Percentiles rank a stretch among this genome's conserved stretches.
phyloP scores from a whole-genome alignment of 2,329 filamentous ascomycete species.

The Ceratocystis diversiconidia region DNA sequence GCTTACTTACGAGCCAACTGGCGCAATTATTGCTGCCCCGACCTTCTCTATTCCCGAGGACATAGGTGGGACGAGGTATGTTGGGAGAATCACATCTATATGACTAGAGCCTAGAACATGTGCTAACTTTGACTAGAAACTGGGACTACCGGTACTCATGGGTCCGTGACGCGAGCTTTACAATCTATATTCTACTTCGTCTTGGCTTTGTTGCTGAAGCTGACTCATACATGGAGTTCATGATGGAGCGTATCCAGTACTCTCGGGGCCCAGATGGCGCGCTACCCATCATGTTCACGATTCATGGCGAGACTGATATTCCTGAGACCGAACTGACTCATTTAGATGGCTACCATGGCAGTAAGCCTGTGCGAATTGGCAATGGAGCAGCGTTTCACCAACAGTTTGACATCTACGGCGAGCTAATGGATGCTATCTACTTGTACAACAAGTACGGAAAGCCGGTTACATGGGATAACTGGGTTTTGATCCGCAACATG shows the following conservation, averaged over 20 bases:
- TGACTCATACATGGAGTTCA: conserved; percentile 66
- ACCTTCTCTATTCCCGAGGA: conserved; percentile 67
- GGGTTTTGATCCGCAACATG: conserved; percentile 55
- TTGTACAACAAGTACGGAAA: conserved; percentile 69
- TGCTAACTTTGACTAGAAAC: conserved; percentile 31
- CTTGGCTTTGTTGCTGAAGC: conserved; percentile 64
- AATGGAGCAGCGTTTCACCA: conserved; percentile 64
- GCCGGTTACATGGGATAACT: conserved; percentile 62
- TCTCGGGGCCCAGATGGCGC: conserved; percentile 46
- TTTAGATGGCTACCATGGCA: conserved; percentile 57
- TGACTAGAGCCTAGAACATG: not conserved
- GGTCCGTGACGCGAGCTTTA: conserved; percentile 66
- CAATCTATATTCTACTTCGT: conserved; percentile 61
- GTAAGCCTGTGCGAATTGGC: conserved; percentile 58
- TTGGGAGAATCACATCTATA: not conserved
- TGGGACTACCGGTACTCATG: conserved; percentile 67
- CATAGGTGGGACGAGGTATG: conserved; percentile 45
- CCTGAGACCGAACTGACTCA: conserved; percentile 55
- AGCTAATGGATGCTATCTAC: conserved; percentile 64
- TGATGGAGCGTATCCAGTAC: conserved; percentile 53
- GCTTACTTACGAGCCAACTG: conserved; percentile 64
- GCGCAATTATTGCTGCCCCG: conserved; percentile 61
- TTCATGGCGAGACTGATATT: conserved; percentile 59
- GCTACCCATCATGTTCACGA: conserved; percentile 71
- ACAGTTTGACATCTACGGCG: conserved; percentile 68